A percentile compares a stretch with the other conserved stretches of the same genome.
phyloP scores from a whole-genome alignment of 1,284 basidiomycete genomes.

The Ceratobasidium sp. region DNA sequence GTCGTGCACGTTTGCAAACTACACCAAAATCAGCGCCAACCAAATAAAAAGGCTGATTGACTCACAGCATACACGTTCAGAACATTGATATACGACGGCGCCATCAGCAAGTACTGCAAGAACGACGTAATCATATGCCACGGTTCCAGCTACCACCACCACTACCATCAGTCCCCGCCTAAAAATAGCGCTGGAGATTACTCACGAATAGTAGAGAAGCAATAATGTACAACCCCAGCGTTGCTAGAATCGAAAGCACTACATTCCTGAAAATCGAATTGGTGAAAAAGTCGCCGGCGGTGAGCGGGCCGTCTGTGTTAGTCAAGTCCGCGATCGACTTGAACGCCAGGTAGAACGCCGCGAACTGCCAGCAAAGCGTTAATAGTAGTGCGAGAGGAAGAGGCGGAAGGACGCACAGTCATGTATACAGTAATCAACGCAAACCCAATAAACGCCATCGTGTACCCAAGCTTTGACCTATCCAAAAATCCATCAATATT shows the following conservation, averaged over 20 bases:
- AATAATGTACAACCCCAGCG: constrained; percentile 86
- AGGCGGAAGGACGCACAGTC: constrained; percentile 70
- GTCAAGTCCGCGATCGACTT: constrained; percentile 78
- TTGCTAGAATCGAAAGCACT: constrained; percentile 86
- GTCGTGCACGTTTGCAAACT: constrained; percentile 86
- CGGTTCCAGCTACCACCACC: constrained; percentile 77
- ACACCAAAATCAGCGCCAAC: constrained; percentile 55
- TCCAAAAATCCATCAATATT: not conserved
- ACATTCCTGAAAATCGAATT: constrained; percentile 89
- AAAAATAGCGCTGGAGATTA: constrained; percentile 56
- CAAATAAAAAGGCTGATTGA: constrained; percentile 48
- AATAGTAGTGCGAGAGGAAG: not conserved
- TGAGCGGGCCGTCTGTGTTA: constrained; percentile 60
- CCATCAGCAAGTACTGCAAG: constrained; percentile 90
- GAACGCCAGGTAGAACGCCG: constrained; percentile 84
- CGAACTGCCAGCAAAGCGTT: constrained; percentile 62
- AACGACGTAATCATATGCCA: constrained; percentile 97
- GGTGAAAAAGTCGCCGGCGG: constrained; percentile 71
- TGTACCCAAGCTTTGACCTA: constrained; percentile 81
- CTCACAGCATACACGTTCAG: constrained; percentile 89
- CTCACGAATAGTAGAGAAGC: constrained; percentile 86
- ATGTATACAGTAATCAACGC: constrained; percentile 92
- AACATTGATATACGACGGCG: constrained; percentile 92
- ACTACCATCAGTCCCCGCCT: constrained; percentile 32
- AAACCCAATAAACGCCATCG: constrained; percentile 84